A percentile compares a stretch with the other conserved stretches of the same genome.
These are phyloP conservation scores for Fraxinus anomala DNA, from an alignment of 257 asterid species.

Conservation along the genomic window DNA sequence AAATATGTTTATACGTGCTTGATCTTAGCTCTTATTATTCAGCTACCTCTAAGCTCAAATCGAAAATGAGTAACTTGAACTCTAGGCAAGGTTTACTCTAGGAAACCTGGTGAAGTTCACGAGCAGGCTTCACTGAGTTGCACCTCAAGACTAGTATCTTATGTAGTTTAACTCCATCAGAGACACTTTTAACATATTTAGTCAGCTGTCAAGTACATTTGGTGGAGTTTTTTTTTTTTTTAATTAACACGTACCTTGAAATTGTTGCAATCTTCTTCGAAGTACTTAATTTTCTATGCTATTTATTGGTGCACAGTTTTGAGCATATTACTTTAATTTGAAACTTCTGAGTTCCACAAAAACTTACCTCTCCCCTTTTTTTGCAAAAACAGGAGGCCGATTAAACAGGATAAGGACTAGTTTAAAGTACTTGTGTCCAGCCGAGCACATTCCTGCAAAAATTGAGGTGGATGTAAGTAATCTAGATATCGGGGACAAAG, in stretches of 20 bases:
- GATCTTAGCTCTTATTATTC: background rate
- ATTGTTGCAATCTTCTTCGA: background rate
- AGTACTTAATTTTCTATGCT: background rate
- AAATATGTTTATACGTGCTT: background rate
- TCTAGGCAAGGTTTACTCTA: background rate
- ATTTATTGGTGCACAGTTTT: background rate
- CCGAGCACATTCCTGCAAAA: constrained; percentile 79
- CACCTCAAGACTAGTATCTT: background rate
- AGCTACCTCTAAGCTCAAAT: background rate
- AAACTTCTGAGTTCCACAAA: background rate
- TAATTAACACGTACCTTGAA: background rate
- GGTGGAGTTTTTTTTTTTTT: background rate
- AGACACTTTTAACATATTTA: background rate
- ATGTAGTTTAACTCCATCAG: background rate
- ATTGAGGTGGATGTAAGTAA: constrained; percentile 85
- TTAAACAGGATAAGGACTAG: constrained; percentile 56
- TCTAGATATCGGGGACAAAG: constrained; percentile 76
- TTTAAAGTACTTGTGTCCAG: constrained; percentile 71
- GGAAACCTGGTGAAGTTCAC: background rate
- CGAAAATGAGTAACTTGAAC: background rate
- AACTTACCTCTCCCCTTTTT: constrained; percentile 19
- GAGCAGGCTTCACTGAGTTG: background rate
- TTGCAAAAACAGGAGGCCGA: constrained; percentile 60
- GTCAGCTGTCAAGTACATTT: background rate
- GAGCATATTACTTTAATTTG: background rate